Percentiles rank a stretch among this genome's conserved stretches.
These are phyloP conservation scores for Ganoderma leucocontextum DNA, from an alignment of 1,284 basidiomycete genomes.

Conservation along the genomic window DNA sequence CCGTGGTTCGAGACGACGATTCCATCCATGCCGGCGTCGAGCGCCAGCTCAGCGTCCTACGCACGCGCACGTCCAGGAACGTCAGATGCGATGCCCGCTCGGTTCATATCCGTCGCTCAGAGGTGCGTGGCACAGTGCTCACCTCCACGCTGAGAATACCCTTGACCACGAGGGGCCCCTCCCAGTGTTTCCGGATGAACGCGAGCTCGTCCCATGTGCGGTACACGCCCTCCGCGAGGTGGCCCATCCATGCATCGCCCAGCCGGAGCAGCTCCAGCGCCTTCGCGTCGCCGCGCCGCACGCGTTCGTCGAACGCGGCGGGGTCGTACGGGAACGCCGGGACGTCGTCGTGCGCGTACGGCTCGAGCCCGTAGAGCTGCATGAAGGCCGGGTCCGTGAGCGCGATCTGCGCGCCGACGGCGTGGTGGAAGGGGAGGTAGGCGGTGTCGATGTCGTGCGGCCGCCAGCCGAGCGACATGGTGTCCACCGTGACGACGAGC, in stretches of 20 bases:
- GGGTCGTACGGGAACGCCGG: conserved; percentile 66
- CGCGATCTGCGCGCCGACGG: conserved; percentile 64
- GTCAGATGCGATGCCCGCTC: background rate
- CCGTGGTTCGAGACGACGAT: conserved; percentile 86
- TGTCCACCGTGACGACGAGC: conserved; percentile 75
- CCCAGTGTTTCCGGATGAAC: conserved; percentile 71
- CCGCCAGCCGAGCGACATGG: conserved; percentile 70
- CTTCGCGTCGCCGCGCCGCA: conserved; percentile 54
- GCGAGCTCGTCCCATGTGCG: conserved; percentile 69
- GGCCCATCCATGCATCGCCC: conserved; percentile 61
- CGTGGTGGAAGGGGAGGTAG: conserved; percentile 71
- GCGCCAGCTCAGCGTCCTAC: conserved; percentile 72
- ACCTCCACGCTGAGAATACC: conserved; percentile 61
- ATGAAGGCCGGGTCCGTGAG: conserved; percentile 76
- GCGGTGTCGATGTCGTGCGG: conserved; percentile 67
- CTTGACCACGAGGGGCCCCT: conserved; percentile 73
- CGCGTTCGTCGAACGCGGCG: conserved; percentile 46
- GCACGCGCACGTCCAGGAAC: background rate
- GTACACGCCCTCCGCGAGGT: conserved; percentile 63
- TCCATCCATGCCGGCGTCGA: conserved; percentile 71
- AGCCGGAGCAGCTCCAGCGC: conserved; percentile 48
- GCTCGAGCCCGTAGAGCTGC: conserved; percentile 53
- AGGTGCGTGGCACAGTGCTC: conserved; percentile 16
- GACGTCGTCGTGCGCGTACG: conserved; percentile 47
- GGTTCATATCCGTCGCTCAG: background rate